A percentile compares a stretch with the other conserved stretches of the same genome.
phyloP scores from a whole-genome alignment of 148 eudicot genomes.

The Nyssa sinensis region DNA sequence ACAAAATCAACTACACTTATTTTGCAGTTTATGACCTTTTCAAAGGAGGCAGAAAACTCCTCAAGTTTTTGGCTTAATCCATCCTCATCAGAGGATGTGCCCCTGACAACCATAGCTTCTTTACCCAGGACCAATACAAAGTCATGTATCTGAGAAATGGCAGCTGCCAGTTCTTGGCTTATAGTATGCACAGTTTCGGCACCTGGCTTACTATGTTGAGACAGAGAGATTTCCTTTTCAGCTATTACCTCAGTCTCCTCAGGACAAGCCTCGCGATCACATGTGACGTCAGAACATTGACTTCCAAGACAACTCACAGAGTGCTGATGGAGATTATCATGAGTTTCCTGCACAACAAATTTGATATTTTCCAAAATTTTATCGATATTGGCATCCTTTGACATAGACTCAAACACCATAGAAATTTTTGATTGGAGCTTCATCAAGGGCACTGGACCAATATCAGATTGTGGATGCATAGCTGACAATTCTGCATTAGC shows the following conservation, averaged over 20 bases:
- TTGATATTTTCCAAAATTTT: slow-evolving; percentile 58
- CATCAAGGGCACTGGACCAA: slow-evolving; percentile 31
- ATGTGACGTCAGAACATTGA: slow-evolving; percentile 31
- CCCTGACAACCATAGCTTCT: slow-evolving; percentile 49
- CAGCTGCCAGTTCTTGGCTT: slow-evolving; percentile 42
- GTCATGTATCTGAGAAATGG: slow-evolving; percentile 60
- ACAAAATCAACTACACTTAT: slow-evolving; percentile 53
- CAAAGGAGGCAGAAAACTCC: slow-evolving; percentile 51
- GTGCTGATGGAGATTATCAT: slow-evolving; percentile 35
- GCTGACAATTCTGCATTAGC: slow-evolving; percentile 17
- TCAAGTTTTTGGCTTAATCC: slow-evolving; percentile 46
- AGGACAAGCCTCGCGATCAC: slow-evolving; percentile 21
- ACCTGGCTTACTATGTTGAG: slow-evolving; percentile 27
- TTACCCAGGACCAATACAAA: slow-evolving; percentile 62
- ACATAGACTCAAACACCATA: slow-evolving; percentile 48
- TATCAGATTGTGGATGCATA: slow-evolving; percentile 22
- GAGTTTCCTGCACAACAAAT: slow-evolving; percentile 48
- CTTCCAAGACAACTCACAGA: slow-evolving; percentile 36
- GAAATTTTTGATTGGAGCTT: slow-evolving; percentile 63
- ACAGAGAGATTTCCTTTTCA: slow-evolving; percentile 41
- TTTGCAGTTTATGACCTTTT: slow-evolving; percentile 43
- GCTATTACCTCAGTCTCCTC: slow-evolving; percentile 32
- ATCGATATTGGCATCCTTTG: slow-evolving; percentile 52
- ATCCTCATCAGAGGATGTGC: slow-evolving; percentile 39
- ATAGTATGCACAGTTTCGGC: slow-evolving; percentile 17